Percentiles rank a stretch among this genome's conserved stretches.
Conservation (phyloP, 2,329 filamentous ascomycete species). For the Cylindrodendrum hubeiense region DNA sequence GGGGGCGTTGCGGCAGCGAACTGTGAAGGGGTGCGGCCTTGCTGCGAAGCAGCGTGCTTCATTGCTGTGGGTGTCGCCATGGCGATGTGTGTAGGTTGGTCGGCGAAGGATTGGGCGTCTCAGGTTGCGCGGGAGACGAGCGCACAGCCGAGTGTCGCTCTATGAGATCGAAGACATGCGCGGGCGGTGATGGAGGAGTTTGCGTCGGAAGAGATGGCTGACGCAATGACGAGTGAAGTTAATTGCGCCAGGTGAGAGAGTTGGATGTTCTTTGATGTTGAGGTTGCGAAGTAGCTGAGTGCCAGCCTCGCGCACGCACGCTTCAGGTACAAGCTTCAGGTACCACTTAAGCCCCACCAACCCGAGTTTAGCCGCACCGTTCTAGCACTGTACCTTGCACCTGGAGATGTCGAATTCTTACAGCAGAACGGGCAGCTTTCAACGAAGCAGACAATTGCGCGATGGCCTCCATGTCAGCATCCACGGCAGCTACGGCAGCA, state of each 20-base stretch:
- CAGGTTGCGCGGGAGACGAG: conserved; percentile 18
- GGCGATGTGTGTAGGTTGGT: conserved; percentile 15
- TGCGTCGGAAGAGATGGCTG: conserved; percentile 13
- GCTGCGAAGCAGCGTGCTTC: conserved; percentile 59
- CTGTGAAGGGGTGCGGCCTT: conserved; percentile 63
- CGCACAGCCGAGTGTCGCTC: conserved; percentile 14
- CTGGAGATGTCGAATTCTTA: neutral
- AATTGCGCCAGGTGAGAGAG: neutral
- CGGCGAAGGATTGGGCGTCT: conserved; percentile 5
- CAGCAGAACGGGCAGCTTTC: neutral
- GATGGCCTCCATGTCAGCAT: conserved; percentile 4
- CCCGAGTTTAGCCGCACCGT: conserved; percentile 18
- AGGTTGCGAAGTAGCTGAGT: neutral
- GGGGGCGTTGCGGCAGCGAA: conserved; percentile 70
- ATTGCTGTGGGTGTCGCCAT: conserved; percentile 66
- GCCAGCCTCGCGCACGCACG: conserved; percentile 11
- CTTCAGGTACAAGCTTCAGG: conserved; percentile 1
- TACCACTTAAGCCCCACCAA: conserved; percentile 10
- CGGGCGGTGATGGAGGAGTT: neutral
- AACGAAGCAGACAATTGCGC: conserved; percentile 4
- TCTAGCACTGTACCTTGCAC: neutral
- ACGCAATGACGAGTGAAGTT: neutral
- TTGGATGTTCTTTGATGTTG: conserved; percentile 3
- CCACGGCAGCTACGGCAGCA: neutral
- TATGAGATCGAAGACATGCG: conserved; percentile 12